Evolutionary conservation across 2,329 filamentous ascomycete genomes (phyloP).

Genomic region (Aureobasidium leucospermi): DNA sequence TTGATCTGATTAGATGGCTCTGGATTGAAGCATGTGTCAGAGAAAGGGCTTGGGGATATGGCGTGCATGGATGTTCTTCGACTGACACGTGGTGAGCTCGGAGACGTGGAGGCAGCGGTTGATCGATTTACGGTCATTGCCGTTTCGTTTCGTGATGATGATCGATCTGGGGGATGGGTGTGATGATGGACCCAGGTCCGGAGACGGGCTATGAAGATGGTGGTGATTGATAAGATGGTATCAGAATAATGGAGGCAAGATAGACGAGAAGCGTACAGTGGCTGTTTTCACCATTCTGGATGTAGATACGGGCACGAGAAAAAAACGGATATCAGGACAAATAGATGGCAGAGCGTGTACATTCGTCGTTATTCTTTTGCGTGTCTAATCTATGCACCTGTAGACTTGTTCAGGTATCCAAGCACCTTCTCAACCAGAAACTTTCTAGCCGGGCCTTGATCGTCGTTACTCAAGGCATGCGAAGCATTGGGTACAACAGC

Average conservation of each 20-base stretch:
- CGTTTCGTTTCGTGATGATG: background rate
- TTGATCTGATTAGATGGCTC: constrained; percentile 4
- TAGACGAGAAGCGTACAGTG: too few relatives aligned
- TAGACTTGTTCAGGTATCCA: constrained; percentile 16
- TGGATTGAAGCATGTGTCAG: background rate
- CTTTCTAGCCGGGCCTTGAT: constrained; percentile 35
- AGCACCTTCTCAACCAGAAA: constrained; percentile 19
- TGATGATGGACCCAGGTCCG: background rate
- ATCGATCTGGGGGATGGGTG: background rate
- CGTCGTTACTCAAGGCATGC: constrained; percentile 43
- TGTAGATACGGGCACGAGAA: too few relatives aligned
- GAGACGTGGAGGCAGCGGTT: background rate
- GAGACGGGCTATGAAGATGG: background rate
- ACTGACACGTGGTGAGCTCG: background rate
- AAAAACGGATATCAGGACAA: background rate
- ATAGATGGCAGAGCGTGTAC: background rate
- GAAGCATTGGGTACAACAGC: constrained; percentile 42
- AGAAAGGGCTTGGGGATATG: background rate
- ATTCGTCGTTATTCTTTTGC: background rate
- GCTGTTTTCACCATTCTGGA: too few relatives aligned
- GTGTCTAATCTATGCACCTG: background rate
- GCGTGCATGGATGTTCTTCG: background rate
- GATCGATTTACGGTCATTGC: background rate
- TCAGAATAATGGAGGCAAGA: background rate
- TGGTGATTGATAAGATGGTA: background rate